Evolutionary conservation across 2,329 filamentous ascomycete species (phyloP).

Genomic region (Curvularia hawaiiensis): DNA sequence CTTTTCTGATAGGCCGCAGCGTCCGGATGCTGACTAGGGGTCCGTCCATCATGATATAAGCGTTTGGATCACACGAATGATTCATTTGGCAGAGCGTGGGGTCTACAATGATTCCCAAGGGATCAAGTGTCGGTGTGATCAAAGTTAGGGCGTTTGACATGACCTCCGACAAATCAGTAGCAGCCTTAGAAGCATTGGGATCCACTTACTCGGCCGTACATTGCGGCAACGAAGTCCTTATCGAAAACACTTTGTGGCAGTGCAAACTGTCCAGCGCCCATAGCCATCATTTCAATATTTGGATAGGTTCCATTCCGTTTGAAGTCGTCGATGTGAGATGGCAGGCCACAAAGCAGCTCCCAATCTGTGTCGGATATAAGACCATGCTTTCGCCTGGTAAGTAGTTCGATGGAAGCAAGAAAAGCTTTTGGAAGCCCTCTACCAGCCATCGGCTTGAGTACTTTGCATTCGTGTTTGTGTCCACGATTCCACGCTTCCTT

Average conservation of each 20-base stretch:
- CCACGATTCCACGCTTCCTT: conserved; percentile 61
- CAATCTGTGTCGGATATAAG: conserved; percentile 49
- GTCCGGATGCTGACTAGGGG: conserved; percentile 57
- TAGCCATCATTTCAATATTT: conserved; percentile 58
- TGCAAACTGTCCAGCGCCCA: conserved; percentile 61
- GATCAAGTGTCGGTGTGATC: conserved; percentile 60
- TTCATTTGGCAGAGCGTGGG: conserved; percentile 61
- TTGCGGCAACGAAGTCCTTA: conserved; percentile 50
- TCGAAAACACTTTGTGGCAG: conserved; percentile 47
- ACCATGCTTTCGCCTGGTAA: conserved; percentile 52
- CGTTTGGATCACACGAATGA: conserved; percentile 67
- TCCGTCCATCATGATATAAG: conserved; percentile 62
- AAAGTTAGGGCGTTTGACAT: conserved; percentile 65
- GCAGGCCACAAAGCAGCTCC: conserved; percentile 51
- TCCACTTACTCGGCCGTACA: conserved; percentile 52
- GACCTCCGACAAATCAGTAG: conserved; percentile 43
- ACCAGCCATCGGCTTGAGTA: conserved; percentile 52
- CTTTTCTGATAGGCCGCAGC: conserved; percentile 57
- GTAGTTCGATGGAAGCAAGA: conserved; percentile 60
- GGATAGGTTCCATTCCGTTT: conserved; percentile 48
- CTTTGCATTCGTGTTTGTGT: conserved; percentile 65
- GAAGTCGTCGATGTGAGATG: conserved; percentile 58
- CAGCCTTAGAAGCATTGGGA: background rate
- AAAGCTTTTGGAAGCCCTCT: conserved; percentile 60
- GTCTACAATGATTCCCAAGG: conserved; percentile 64